phyloP scores from a whole-genome alignment of 2,329 filamentous ascomycete species.

The Paraconiothyrium brasiliense region DNA sequence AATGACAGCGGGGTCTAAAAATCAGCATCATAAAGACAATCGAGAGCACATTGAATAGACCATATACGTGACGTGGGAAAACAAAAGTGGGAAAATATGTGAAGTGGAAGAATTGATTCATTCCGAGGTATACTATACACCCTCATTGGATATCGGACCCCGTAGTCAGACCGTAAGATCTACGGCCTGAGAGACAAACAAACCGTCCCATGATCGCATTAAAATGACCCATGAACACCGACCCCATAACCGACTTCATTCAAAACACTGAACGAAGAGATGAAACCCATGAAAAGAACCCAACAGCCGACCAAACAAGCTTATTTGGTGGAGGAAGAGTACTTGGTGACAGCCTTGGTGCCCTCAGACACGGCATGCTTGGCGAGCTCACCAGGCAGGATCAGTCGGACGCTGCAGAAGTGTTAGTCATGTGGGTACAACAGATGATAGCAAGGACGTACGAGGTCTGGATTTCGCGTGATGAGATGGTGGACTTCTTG shows the following conservation, averaged over 20 bases:
- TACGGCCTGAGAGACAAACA: slow-evolving; percentile 50
- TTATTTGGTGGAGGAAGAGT: slow-evolving; percentile 99
- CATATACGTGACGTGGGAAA: not conserved
- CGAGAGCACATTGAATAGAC: too few relatives aligned
- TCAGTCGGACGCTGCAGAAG: slow-evolving; percentile 78
- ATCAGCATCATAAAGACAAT: too few relatives aligned
- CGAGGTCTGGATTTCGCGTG: slow-evolving; percentile 98
- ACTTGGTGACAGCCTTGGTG: slow-evolving; percentile 99
- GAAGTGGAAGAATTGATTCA: slow-evolving; percentile 53
- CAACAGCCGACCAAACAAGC: slow-evolving; percentile 53
- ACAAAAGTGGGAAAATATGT: slow-evolving; percentile 18
- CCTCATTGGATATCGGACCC: slow-evolving; percentile 48
- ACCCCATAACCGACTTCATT: slow-evolving; percentile 49
- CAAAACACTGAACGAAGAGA: slow-evolving; percentile 56
- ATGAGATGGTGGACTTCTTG: slow-evolving; percentile 99
- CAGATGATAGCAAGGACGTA: slow-evolving; percentile 53
- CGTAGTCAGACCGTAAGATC: slow-evolving; percentile 50
- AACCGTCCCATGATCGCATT: slow-evolving; percentile 63
- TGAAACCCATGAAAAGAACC: slow-evolving; percentile 62
- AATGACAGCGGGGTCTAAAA: too few relatives aligned
- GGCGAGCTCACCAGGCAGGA: slow-evolving; percentile 97
- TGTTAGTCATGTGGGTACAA: slow-evolving; percentile 36
- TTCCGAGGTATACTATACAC: slow-evolving; percentile 56
- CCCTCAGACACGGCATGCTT: slow-evolving; percentile 99
- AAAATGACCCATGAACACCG: slow-evolving; percentile 57